A percentile compares a stretch with the other conserved stretches of the same genome.
Evolutionary conservation across 163 green algal genomes (phyloP).

Genomic region (Volvox carteri): DNA sequence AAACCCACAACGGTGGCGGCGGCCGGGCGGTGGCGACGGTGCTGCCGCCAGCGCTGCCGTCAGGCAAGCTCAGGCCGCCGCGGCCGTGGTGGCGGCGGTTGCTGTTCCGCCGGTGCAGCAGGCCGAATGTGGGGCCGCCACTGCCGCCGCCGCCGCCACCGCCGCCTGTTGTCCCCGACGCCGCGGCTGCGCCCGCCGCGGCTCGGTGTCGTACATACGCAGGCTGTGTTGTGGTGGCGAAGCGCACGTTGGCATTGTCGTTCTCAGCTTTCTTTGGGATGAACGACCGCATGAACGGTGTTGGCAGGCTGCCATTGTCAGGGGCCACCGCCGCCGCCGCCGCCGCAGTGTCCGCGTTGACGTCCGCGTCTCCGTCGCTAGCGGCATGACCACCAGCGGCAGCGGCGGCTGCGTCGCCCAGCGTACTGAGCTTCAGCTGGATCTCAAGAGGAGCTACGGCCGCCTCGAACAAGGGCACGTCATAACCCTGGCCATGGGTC

Average conservation of each 20-base stretch:
- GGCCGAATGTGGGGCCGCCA: too few relatives aligned
- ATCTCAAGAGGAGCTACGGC: constrained; percentile 36
- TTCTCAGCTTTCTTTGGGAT: too few relatives aligned
- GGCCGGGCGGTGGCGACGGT: background rate
- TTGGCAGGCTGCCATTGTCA: background rate
- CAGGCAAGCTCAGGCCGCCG: background rate
- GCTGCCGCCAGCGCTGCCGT: background rate
- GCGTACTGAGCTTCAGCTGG: constrained; percentile 23
- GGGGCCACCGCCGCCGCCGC: too few relatives aligned
- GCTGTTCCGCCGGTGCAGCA: background rate
- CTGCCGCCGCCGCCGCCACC: too few relatives aligned
- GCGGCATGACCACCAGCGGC: background rate
- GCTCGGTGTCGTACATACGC: too few relatives aligned
- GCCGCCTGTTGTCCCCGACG: background rate
- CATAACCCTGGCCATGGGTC: constrained; percentile 27
- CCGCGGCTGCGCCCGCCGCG: background rate
- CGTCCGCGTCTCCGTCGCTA: background rate
- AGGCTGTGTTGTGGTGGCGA: too few relatives aligned
- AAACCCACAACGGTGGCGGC: background rate
- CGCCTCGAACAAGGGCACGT: constrained; percentile 44
- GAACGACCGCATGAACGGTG: too few relatives aligned
- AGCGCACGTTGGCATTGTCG: too few relatives aligned
- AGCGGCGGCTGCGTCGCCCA: background rate
- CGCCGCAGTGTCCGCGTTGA: background rate
- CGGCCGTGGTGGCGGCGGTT: background rate